Conservation (phyloP, 805 yeast genomes). For the Ogataea chonburiensis region DNA sequence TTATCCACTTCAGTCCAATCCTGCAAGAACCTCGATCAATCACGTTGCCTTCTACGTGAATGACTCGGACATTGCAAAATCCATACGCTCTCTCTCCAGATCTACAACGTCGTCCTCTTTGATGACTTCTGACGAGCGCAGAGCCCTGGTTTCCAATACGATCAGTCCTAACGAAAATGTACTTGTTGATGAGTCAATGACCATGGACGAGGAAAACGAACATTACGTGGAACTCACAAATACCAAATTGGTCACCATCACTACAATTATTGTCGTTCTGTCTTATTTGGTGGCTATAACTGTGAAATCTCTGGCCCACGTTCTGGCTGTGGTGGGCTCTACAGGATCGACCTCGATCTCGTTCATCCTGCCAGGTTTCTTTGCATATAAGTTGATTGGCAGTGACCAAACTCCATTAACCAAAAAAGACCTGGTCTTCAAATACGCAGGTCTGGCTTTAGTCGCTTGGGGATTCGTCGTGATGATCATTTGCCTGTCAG, state of each 20-base stretch:
- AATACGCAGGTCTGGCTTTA: constrained; percentile 52
- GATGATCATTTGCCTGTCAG: constrained; percentile 60
- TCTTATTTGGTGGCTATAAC: constrained; percentile 66
- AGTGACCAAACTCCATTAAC: constrained; percentile 30
- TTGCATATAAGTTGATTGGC: constrained; percentile 74
- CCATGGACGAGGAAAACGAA: constrained; percentile 20
- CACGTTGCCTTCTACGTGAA: constrained; percentile 60
- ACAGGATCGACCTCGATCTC: constrained; percentile 93
- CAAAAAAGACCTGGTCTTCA: constrained; percentile 36
- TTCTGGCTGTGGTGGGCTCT: constrained; percentile 85
- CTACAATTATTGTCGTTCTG: constrained; percentile 43
- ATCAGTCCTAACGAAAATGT: constrained; percentile 11
- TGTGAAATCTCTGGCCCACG: constrained; percentile 73
- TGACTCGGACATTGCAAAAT: constrained; percentile 23
- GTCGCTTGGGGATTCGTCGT: constrained; percentile 68
- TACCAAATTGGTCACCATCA: constrained; percentile 37
- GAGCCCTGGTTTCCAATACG: constrained; percentile 15
- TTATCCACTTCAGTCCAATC: constrained; percentile 90
- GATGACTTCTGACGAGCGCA: constrained; percentile 17
- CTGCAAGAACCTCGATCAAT: constrained; percentile 79
- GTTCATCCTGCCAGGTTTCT: constrained; percentile 84
- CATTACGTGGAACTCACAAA: constrained; percentile 26
- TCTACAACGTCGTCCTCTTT: constrained; percentile 20
- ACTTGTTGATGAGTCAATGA: constrained; percentile 18
- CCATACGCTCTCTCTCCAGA: constrained; percentile 23